Evolutionary conservation across 176 grass and related monocot genomes (phyloP).

Genomic region (Musa troglodytarum): DNA sequence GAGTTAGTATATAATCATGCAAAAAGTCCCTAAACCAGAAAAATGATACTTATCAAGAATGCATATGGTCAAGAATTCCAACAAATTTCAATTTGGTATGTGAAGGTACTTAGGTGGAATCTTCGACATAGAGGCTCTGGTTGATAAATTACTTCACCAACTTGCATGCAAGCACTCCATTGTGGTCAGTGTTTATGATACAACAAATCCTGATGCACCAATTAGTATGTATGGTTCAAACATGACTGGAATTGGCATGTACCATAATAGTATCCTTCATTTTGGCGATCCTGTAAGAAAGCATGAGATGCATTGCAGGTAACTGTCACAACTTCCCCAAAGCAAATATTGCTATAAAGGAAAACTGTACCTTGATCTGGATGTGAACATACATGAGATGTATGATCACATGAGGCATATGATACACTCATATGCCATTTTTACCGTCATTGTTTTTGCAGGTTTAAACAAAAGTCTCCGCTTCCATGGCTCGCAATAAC

Average conservation of each 20-base stretch:
- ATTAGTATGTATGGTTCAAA: slow-evolving; percentile 91
- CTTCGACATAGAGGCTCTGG: slow-evolving; percentile 91
- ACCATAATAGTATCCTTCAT: slow-evolving; percentile 58
- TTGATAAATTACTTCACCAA: slow-evolving; percentile 90
- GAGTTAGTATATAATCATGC: slow-evolving; percentile 12
- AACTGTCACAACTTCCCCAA: slow-evolving; percentile 10
- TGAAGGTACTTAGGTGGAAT: slow-evolving; percentile 92
- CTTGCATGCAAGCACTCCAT: slow-evolving; percentile 81
- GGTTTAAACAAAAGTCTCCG: slow-evolving; percentile 61
- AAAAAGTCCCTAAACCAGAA: not conserved
- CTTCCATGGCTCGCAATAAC: slow-evolving; percentile 77
- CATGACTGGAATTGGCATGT: slow-evolving; percentile 38
- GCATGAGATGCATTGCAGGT: slow-evolving; percentile 99
- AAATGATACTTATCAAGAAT: not conserved
- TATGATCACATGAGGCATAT: not conserved
- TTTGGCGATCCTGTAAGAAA: slow-evolving; percentile 83
- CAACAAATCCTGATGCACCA: slow-evolving; percentile 35
- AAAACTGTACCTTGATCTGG: not conserved
- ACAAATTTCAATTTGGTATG: not conserved
- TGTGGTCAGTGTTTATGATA: slow-evolving; percentile 94
- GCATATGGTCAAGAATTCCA: not conserved
- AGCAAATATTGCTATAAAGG: not conserved
- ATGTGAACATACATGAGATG: not conserved
- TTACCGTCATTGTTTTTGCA: slow-evolving; percentile 2
- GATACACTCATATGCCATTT: too few relatives aligned